phyloP scores from a whole-genome alignment of 2,329 filamentous ascomycete species.

The Xylariomycetidae sp. region DNA sequence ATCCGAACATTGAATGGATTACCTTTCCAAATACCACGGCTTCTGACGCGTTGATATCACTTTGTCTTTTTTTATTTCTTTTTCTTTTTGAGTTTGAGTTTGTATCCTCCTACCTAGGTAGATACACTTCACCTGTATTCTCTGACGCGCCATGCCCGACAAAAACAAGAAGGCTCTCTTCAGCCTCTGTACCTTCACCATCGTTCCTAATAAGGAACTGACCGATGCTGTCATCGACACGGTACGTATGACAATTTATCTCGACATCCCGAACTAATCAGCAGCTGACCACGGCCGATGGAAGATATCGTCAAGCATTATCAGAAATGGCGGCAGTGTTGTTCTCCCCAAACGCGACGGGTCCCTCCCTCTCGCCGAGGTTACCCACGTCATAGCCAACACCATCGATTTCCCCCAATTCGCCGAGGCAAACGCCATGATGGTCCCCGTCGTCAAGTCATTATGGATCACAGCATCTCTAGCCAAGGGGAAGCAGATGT shows the following conservation, averaged over 20 bases:
- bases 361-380: constrained; percentile 40
- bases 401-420: constrained; percentile 93
- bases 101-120: too few relatives aligned
- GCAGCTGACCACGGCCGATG: constrained; percentile 11
- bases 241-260: constrained; percentile 19
- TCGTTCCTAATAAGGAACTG: constrained; percentile 22
- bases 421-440: constrained; percentile 63
- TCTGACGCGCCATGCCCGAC: constrained; percentile 3
- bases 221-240: constrained; percentile 14
- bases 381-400: constrained; percentile 58
- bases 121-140: background rate
- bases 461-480: constrained; percentile 75
- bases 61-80: too few relatives aligned
- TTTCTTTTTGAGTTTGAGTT: too few relatives aligned
- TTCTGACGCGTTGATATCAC: too few relatives aligned
- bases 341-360: constrained; percentile 44
- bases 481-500: constrained; percentile 63
- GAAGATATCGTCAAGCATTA: constrained; percentile 39
- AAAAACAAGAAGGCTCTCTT: constrained; percentile 19
- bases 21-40: background rate
- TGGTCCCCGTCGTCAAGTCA: constrained; percentile 80
- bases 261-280: background rate
- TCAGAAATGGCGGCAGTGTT: constrained; percentile 47
- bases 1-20: constrained; percentile 1
- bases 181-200: constrained; percentile 22